Conservation (phyloP, 2,329 filamentous ascomycete genomes). For the Calonectria hawksworthii region DNA sequence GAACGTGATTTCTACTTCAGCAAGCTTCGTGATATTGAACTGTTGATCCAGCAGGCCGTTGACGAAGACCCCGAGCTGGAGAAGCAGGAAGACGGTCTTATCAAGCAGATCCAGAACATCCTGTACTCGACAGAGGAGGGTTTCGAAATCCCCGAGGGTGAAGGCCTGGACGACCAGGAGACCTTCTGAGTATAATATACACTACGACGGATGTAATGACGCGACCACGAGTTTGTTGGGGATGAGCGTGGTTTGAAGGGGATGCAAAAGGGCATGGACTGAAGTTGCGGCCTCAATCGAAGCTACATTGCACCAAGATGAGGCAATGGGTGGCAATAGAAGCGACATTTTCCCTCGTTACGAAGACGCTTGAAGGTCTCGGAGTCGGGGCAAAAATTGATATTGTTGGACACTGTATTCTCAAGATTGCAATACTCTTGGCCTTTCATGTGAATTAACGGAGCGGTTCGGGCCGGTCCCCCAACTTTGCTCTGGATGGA, state of each 20-base stretch:
- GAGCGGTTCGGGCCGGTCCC: conserved; percentile 8
- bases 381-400: conserved; percentile 26
- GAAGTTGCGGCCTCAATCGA: conserved; percentile 45
- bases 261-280: conserved; percentile 42
- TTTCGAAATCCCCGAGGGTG: conserved; percentile 90
- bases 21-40: conserved; percentile 96
- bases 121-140: conserved; percentile 96
- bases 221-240: conserved; percentile 44
- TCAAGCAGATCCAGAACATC: conserved; percentile 97
- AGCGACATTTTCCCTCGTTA: conserved; percentile 39
- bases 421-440: conserved; percentile 2
- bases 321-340: conserved; percentile 40
- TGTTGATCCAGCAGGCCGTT: conserved; percentile 92
- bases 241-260: conserved; percentile 32
- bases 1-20: conserved; percentile 99
- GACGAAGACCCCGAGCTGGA: conserved; percentile 94
- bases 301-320: conserved; percentile 35
- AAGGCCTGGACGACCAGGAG: conserved; percentile 82
- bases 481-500: conserved; percentile 1
- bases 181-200: conserved; percentile 70
- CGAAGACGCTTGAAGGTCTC: conserved; percentile 24
- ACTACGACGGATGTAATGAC: conserved; percentile 40
- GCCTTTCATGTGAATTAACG: background rate
- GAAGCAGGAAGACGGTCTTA: conserved; percentile 90
- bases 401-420: conserved; percentile 33